These are phyloP conservation scores for Perilla frutescens DNA, from an alignment of 257 asterid species.

Conservation along the genomic window DNA sequence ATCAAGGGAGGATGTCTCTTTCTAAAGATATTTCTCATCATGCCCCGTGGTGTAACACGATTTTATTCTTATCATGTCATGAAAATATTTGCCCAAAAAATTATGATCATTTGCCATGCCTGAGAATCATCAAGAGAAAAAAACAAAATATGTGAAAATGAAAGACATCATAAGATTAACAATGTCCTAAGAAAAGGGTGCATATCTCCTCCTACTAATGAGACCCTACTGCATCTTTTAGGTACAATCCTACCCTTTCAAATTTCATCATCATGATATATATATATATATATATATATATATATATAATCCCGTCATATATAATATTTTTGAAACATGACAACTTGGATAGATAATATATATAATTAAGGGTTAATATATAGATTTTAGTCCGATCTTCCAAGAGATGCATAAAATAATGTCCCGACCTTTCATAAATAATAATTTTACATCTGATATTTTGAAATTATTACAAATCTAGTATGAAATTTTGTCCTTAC, in stretches of 20 bases:
- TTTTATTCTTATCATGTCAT: conserved; percentile 35
- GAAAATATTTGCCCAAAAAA: conserved; percentile 11
- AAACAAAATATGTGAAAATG: conserved; percentile 31
- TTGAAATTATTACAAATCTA: too few relatives aligned
- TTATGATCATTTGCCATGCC: conserved; percentile 18
- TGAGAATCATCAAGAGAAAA: background rate
- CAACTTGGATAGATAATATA: too few relatives aligned
- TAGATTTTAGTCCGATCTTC: too few relatives aligned
- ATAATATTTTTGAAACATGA: background rate
- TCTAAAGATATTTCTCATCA: conserved; percentile 24
- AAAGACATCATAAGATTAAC: conserved; percentile 30
- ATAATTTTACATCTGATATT: too few relatives aligned
- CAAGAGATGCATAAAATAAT: too few relatives aligned
- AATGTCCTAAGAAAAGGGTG: conserved; percentile 37
- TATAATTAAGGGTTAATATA: too few relatives aligned
- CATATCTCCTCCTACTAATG: conserved; percentile 31
- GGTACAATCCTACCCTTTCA: background rate
- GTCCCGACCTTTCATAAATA: too few relatives aligned
- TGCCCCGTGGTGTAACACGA: background rate
- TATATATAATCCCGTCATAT: too few relatives aligned
- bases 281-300: too few relatives aligned
- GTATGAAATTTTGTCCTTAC: too few relatives aligned
- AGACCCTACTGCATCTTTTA: background rate
- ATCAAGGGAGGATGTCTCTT: background rate
- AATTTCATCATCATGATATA: background rate